phyloP scores from a whole-genome alignment of 352 stramenopile genomes.

The Pythium utonaiense region DNA sequence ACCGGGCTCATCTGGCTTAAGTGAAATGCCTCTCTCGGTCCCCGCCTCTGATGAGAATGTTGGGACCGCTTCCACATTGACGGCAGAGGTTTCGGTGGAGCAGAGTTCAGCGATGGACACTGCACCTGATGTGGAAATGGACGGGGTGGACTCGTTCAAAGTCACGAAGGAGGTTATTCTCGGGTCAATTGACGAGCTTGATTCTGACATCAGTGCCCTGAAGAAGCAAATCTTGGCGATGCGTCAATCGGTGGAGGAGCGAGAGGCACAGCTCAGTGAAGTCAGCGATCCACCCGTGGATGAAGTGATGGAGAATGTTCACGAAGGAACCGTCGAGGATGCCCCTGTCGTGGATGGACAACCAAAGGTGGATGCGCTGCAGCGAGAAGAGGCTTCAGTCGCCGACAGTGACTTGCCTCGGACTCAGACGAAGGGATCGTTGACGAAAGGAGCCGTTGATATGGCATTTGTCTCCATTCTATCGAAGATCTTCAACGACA shows the following conservation, averaged over 20 bases:
- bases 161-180: conserved; percentile 79
- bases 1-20: background rate
- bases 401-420: too few species aligned
- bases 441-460: conserved; percentile 61
- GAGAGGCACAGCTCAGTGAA: conserved; percentile 25
- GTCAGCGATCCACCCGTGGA: background rate
- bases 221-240: conserved; percentile 72
- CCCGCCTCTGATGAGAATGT: background rate
- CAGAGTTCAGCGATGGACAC: background rate
- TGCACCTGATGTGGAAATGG: background rate
- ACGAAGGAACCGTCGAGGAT: background rate
- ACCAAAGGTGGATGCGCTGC: background rate
- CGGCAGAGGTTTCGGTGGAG: background rate
- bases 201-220: conserved; percentile 60
- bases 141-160: conserved; percentile 16
- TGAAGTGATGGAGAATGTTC: conserved; percentile 1
- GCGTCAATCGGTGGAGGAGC: conserved; percentile 37
- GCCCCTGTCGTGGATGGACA: background rate
- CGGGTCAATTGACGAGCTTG: conserved; percentile 68
- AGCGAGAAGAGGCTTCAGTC: background rate
- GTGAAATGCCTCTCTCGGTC: background rate
- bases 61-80: background rate
- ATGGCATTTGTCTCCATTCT: conserved; percentile 57
- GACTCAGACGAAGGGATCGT: background rate
- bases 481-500: conserved; percentile 60